Evolutionary conservation across 208 protist species (phyloP).

Genomic region (Wallacemonas sp.): DNA sequence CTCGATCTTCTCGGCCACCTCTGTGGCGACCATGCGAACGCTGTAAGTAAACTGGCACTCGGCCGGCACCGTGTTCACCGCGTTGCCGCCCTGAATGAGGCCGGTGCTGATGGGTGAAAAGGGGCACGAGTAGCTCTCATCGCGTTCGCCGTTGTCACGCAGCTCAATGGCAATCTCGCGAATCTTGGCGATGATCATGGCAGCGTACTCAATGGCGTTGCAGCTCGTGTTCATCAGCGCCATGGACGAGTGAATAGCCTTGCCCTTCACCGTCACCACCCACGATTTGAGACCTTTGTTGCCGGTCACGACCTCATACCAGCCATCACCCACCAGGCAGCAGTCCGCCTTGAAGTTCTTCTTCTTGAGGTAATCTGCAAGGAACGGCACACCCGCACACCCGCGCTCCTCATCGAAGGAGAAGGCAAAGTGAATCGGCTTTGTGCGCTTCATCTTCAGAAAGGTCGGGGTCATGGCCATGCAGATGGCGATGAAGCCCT

Average conservation of each 20-base stretch:
- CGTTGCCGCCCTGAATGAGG: constrained; percentile 38
- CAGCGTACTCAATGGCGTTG: constrained; percentile 37
- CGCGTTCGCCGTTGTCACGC: constrained; percentile 9
- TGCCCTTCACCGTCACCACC: constrained; percentile 32
- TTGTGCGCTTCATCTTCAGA: constrained; percentile 38
- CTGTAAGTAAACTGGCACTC: constrained; percentile 42
- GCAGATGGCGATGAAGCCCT: constrained; percentile 53
- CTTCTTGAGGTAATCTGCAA: constrained; percentile 31
- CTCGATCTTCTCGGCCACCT: constrained; percentile 23
- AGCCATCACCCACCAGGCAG: constrained; percentile 47
- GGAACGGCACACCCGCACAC: constrained; percentile 28
- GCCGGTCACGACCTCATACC: constrained; percentile 33
- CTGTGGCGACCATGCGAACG: constrained; percentile 20
- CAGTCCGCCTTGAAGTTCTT: constrained; percentile 33
- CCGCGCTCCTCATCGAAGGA: constrained; percentile 47
- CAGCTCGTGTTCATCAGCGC: constrained; percentile 35
- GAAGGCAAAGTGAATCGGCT: constrained; percentile 52
- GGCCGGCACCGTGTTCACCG: constrained; percentile 52
- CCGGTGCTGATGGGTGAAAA: constrained; percentile 29
- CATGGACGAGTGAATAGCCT: constrained; percentile 50
- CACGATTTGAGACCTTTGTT: constrained; percentile 31
- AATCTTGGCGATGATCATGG: constrained; percentile 44
- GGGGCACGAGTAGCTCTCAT: constrained; percentile 21
- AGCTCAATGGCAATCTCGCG: constrained; percentile 26
- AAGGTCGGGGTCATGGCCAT: constrained; percentile 37